A percentile compares a stretch with the other conserved stretches of the same genome.
Conservation (phyloP, 1,284 basidiomycete genomes). For the Mrakiaceae sp. region DNA sequence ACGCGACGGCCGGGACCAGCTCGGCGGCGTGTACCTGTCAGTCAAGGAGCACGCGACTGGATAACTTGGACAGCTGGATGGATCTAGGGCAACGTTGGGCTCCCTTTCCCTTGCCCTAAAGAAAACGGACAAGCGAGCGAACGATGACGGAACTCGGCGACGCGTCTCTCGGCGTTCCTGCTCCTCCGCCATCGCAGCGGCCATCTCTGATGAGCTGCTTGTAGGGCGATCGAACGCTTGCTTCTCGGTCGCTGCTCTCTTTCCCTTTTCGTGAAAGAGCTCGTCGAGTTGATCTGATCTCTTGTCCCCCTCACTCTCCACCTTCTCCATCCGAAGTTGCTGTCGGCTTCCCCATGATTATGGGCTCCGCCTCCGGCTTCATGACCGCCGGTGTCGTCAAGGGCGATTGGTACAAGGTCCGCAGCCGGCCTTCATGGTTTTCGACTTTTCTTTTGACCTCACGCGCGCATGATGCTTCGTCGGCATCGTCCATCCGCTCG, state of each 20-base stretch:
- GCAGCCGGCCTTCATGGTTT: constrained; percentile 17
- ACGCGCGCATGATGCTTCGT: neutral
- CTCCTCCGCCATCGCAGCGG: too few relatives aligned
- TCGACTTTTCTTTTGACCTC: neutral
- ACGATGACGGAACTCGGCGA: too few relatives aligned
- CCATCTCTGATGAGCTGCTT: too few relatives aligned
- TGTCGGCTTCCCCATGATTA: constrained; percentile 49
- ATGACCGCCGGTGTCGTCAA: constrained; percentile 42
- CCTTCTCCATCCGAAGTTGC: neutral
- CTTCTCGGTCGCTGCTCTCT: too few relatives aligned
- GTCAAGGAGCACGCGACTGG: neutral
- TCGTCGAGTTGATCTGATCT: neutral
- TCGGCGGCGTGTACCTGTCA: neutral
- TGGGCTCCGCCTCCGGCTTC: constrained; percentile 47
- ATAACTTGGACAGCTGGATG: too few relatives aligned
- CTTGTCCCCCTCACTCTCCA: neutral
- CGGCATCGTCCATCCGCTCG: neutral
- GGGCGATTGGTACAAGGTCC: constrained; percentile 49
- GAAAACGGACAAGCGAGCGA: too few relatives aligned
- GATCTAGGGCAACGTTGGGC: too few relatives aligned
- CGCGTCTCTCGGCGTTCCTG: too few relatives aligned
- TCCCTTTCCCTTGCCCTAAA: too few relatives aligned
- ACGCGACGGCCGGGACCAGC: too few relatives aligned
- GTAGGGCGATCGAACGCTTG: too few relatives aligned
- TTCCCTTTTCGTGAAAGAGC: too few relatives aligned